Percentiles rank a stretch among this genome's conserved stretches.
These are phyloP conservation scores for Ogataea neopini DNA, from an alignment of 805 yeast species.

Conservation along the genomic window DNA sequence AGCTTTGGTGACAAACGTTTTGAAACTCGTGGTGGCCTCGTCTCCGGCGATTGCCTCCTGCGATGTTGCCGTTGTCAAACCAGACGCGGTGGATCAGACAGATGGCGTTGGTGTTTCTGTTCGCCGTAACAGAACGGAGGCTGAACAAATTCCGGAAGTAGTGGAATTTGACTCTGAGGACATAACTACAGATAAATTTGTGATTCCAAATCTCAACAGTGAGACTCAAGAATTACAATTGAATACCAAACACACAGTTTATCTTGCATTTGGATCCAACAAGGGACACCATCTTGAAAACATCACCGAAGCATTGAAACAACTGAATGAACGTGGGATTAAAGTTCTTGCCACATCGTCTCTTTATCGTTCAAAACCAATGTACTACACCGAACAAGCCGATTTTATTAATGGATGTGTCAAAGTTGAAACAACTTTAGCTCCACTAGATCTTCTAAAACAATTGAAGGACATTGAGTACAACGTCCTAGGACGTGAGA, in stretches of 20 bases:
- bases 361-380: conserved; percentile 85
- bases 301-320: conserved; percentile 54
- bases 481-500: conserved; percentile 64
- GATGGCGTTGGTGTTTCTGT: conserved; percentile 90
- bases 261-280: conserved; percentile 88
- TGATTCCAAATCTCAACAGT: conserved; percentile 33
- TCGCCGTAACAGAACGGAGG: conserved; percentile 45
- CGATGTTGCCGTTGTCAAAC: conserved; percentile 73
- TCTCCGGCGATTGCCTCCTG: conserved; percentile 21
- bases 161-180: conserved; percentile 25
- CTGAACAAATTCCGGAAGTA: conserved; percentile 25
- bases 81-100: conserved; percentile 84
- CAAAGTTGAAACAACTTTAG: conserved; percentile 56
- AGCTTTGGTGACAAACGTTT: conserved; percentile 77
- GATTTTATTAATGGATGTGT: conserved; percentile 84
- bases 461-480: conserved; percentile 78
- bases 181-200: conserved; percentile 20
- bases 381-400: conserved; percentile 82
- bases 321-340: conserved; percentile 43
- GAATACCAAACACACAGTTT: conserved; percentile 51
- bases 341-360: conserved; percentile 66
- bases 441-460: conserved; percentile 64
- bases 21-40: conserved; percentile 35
- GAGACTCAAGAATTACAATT: conserved; percentile 21
- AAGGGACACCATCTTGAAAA: conserved; percentile 69